These are phyloP conservation scores for Trypanosomatidae sp. DNA, from an alignment of 208 protist genomes.

Conservation along the genomic window DNA sequence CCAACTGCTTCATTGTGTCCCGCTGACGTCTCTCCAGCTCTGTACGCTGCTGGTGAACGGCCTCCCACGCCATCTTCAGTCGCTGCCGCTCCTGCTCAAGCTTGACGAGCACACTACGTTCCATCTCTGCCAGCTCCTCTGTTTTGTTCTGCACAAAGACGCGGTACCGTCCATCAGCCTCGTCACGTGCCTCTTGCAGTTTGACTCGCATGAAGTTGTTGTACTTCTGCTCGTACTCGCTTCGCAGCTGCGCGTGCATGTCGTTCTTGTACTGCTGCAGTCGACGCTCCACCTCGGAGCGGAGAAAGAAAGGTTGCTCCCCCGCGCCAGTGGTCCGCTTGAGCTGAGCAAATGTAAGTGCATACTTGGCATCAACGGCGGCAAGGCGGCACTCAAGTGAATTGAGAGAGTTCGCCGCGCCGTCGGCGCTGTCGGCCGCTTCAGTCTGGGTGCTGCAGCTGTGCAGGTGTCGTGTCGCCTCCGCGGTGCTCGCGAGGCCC, in stretches of 20 bases:
- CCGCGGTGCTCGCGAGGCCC: conserved; percentile 7
- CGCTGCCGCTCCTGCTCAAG: conserved; percentile 70
- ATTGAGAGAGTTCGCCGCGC: conserved; percentile 38
- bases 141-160: conserved; percentile 54
- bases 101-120: conserved; percentile 46
- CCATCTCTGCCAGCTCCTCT: conserved; percentile 64
- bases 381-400: conserved; percentile 82
- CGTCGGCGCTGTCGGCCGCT: conserved; percentile 16
- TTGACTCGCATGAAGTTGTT: conserved; percentile 58
- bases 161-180: conserved; percentile 54
- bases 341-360: conserved; percentile 71
- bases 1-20: conserved; percentile 34
- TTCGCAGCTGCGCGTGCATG: conserved; percentile 66
- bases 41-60: conserved; percentile 63
- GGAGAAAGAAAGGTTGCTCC: conserved; percentile 50
- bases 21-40: conserved; percentile 58
- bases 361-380: conserved; percentile 86
- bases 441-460: conserved; percentile 67
- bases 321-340: conserved; percentile 21
- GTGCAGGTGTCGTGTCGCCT: conserved; percentile 24
- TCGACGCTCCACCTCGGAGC: conserved; percentile 73
- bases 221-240: conserved; percentile 75
- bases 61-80: conserved; percentile 54
- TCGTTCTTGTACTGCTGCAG: conserved; percentile 74
- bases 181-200: conserved; percentile 55